Percentiles rank a stretch among this genome's conserved stretches.
These are phyloP conservation scores for Chytriomyces sp. DNA, from an alignment of 192 early-diverging fungal genomes.

Conservation along the genomic window DNA sequence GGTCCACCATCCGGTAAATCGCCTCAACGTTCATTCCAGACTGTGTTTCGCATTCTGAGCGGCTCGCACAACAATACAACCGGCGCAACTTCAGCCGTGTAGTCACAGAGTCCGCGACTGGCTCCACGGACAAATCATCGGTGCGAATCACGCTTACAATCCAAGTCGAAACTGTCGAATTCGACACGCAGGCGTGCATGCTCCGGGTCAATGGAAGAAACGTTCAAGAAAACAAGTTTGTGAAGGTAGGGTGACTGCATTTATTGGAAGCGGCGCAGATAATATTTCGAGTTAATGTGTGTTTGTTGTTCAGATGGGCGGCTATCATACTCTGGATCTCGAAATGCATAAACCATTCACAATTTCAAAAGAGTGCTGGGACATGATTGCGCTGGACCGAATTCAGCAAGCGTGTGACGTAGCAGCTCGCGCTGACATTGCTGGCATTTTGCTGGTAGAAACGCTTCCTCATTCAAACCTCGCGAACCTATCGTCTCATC, in stretches of 20 bases:
- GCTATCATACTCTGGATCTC: slow-evolving; percentile 93
- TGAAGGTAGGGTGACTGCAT: slow-evolving; percentile 65
- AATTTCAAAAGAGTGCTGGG: slow-evolving; percentile 89
- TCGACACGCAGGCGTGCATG: slow-evolving; percentile 84
- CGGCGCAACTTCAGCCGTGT: slow-evolving; percentile 67
- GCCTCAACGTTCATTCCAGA: slow-evolving; percentile 11
- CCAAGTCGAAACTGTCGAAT: slow-evolving; percentile 82
- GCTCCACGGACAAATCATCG: slow-evolving; percentile 82
- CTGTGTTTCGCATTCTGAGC: neutral
- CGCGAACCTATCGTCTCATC: slow-evolving; percentile 66
- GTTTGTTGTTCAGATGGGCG: slow-evolving; percentile 67
- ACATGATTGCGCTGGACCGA: slow-evolving; percentile 87
- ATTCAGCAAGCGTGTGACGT: slow-evolving; percentile 90
- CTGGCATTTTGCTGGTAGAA: slow-evolving; percentile 78
- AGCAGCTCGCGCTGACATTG: slow-evolving; percentile 87
- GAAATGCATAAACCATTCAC: slow-evolving; percentile 66
- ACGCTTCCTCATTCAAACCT: slow-evolving; percentile 44
- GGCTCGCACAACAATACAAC: neutral
- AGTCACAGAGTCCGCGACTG: slow-evolving; percentile 85
- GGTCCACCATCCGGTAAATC: slow-evolving; percentile 78
- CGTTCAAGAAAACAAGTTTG: slow-evolving; percentile 83
- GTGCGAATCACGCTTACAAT: slow-evolving; percentile 84
- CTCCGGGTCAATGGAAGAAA: slow-evolving; percentile 90
- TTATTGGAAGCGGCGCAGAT: neutral
- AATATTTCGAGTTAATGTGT: neutral